These are phyloP conservation scores for Ambrosiella beaveri DNA, from an alignment of 2,329 filamentous ascomycete genomes.

Conservation along the genomic window DNA sequence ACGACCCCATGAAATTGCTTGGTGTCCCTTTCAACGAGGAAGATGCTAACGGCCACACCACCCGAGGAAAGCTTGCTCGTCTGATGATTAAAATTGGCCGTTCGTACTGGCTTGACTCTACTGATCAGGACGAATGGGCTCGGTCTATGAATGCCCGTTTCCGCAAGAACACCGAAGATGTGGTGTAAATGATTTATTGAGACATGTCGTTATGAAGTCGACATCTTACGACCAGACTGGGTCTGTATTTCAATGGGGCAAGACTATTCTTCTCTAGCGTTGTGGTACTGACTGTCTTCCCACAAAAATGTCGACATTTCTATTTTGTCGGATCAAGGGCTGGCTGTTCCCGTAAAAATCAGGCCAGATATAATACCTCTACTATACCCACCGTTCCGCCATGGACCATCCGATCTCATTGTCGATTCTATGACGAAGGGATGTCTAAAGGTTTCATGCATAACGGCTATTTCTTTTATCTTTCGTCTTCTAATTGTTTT, in stretches of 20 bases:
- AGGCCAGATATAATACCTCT: neutral
- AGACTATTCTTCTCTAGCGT: neutral
- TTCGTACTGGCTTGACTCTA: slow-evolving; percentile 64
- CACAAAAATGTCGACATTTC: neutral
- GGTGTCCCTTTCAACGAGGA: slow-evolving; percentile 49
- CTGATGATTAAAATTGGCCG: slow-evolving; percentile 57
- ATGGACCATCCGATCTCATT: neutral
- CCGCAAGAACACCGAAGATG: slow-evolving; percentile 13
- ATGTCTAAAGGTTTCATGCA: neutral
- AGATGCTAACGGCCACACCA: slow-evolving; percentile 60
- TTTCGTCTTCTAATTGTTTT: neutral
- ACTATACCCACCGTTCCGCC: neutral
- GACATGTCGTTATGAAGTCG: neutral
- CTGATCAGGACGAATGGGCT: slow-evolving; percentile 52
- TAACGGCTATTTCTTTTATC: neutral
- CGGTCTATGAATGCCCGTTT: slow-evolving; percentile 19
- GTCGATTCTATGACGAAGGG: neutral
- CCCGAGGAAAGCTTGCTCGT: slow-evolving; percentile 63
- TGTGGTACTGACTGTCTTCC: neutral
- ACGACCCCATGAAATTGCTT: slow-evolving; percentile 10
- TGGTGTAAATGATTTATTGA: slow-evolving; percentile 4
- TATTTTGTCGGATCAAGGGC: neutral
- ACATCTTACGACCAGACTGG: neutral
- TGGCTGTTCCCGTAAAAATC: neutral
- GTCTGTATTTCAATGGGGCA: neutral